Evolutionary conservation across 2,329 filamentous ascomycete species (phyloP).

Genomic region (Alternaria dauci): DNA sequence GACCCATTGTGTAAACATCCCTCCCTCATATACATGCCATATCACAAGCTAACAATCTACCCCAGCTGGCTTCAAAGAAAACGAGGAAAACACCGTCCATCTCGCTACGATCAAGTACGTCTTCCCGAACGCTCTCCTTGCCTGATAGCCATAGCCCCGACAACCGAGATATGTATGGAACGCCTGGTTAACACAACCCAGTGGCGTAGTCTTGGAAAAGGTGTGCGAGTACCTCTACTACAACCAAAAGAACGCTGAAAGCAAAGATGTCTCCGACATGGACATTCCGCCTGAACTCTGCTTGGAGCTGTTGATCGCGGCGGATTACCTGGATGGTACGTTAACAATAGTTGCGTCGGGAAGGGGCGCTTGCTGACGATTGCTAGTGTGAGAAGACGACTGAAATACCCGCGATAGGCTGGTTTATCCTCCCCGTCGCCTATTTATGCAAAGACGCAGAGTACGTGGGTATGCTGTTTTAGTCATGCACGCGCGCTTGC

Average conservation of each 20-base stretch:
- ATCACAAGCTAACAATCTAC: slow-evolving; percentile 11
- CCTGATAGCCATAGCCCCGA: neutral
- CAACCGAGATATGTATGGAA: neutral
- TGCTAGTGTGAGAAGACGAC: neutral
- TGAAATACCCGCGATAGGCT: neutral
- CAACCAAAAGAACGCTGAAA: slow-evolving; percentile 75
- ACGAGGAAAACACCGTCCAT: slow-evolving; percentile 68
- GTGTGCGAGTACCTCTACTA: slow-evolving; percentile 86
- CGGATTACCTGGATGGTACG: slow-evolving; percentile 70
- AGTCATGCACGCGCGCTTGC: neutral
- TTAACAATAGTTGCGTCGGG: neutral
- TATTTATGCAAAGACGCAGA: neutral
- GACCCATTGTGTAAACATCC: slow-evolving; percentile 68
- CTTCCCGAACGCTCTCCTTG: neutral
- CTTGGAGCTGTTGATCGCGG: slow-evolving; percentile 78
- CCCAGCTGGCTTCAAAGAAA: slow-evolving; percentile 71
- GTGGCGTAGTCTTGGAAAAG: slow-evolving; percentile 78
- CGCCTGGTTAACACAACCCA: slow-evolving; percentile 47
- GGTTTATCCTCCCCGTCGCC: too few species aligned
- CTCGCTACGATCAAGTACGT: slow-evolving; percentile 78
- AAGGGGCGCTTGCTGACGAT: neutral
- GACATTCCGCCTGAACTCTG: slow-evolving; percentile 81
- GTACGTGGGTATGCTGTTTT: neutral
- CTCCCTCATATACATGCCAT: neutral
- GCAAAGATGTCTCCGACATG: slow-evolving; percentile 79